Conservation (phyloP, 208 protist genomes). For the Acanthamoeba sp. region DNA sequence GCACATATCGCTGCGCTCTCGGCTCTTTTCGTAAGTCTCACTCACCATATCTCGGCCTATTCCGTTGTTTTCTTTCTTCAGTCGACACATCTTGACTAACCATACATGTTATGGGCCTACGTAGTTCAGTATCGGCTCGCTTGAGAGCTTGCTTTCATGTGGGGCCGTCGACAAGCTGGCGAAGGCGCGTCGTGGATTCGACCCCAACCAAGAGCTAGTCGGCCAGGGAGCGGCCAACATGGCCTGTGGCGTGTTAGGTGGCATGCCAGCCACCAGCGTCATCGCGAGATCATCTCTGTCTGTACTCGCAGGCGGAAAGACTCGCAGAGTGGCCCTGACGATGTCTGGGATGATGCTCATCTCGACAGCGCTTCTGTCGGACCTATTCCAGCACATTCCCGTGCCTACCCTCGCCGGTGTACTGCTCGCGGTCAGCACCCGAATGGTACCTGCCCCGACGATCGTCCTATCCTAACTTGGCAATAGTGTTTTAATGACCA, state of each 20-base stretch:
- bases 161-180: constrained; percentile 36
- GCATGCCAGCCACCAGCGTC: constrained; percentile 52
- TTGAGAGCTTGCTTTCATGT: constrained; percentile 42
- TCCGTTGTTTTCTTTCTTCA: no score
- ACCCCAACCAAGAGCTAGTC: constrained; percentile 28
- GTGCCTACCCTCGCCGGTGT: constrained; percentile 33
- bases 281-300: constrained; percentile 27
- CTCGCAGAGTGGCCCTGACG: not conserved
- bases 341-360: constrained; percentile 21
- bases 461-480: no score
- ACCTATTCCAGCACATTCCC: constrained; percentile 43
- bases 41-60: no score
- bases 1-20: constrained; percentile 7
- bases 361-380: not conserved
- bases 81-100: no score
- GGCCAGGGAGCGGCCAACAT: constrained; percentile 30
- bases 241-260: constrained; percentile 7
- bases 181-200: not conserved
- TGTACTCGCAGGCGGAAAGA: constrained; percentile 2
- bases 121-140: not conserved
- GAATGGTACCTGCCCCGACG: not conserved
- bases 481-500: no score
- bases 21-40: not conserved
- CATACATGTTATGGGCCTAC: no score
- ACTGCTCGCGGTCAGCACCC: not conserved